Base-by-base conservation (phyloP, 495 filamentous ascomycete species). In the Jackrogersella multiformis region DNA sequence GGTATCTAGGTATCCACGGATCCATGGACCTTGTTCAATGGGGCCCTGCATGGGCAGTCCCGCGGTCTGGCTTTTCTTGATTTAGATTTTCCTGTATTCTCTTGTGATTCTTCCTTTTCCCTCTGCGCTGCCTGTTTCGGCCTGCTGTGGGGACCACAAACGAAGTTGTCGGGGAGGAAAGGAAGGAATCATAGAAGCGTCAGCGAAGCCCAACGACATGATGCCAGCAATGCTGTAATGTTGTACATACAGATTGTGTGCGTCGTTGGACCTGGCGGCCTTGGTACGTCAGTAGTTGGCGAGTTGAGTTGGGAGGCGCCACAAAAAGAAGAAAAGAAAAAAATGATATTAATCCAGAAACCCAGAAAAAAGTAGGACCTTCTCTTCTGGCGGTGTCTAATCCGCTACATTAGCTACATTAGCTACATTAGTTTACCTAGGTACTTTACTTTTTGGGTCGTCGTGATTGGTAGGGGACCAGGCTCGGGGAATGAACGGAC, bases 21-120 rank as follows among this genome's bases (percentile, higher is more conserved):
- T 56, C 56, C 66, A 49, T 56, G 48, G 61, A 42, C 59, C 66
- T 64, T 70, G 67, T 65, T 70, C 51, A 35, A 60, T 65, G 67
- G 67, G 56, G 52, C 57, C 61, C 44, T 70, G 67, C 67, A 70
- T 61, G 56, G 65, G 41, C 54, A 61, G 42, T 65, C 61, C 56
- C 67, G 61, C 67, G 51, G 67, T 48, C 61, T 70, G 52, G 56
- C 39, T 35, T 41, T 39, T 53, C 18, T 35, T 39, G 20, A 24
- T 23, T 35, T 62, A 6, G 15, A 13, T 20, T 36, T 2, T 30
- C 32, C 46, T 34, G n/a, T 34, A 26, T 42, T 46, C 20, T 24
- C 21, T 20, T 56, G 26, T 46, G 16, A 9, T 52, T 44, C 35
- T 58, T 48, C 39, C 51, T 21, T 45, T 45, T 46, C 30, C 24